A percentile compares a stretch with the other conserved stretches of the same genome.
These are phyloP conservation scores for Pilobolus umbonatus DNA, from an alignment of 192 early-diverging fungal species.

Conservation along the genomic window DNA sequence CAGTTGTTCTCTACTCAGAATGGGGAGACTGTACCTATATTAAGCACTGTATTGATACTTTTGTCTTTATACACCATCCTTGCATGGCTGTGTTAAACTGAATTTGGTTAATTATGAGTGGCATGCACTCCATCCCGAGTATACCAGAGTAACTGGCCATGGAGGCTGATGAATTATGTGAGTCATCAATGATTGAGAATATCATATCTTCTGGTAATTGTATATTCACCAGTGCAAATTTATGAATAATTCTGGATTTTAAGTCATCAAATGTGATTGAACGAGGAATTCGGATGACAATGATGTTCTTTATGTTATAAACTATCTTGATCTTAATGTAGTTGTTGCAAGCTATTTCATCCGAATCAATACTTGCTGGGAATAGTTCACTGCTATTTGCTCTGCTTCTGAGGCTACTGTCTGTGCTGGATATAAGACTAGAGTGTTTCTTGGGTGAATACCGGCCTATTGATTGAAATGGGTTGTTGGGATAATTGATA, in stretches of 20 bases:
- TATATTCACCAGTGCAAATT: neutral
- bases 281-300: neutral
- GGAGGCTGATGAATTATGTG: neutral
- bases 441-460: neutral
- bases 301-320: constrained; percentile 5
- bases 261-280: neutral
- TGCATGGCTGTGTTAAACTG: too few species aligned
- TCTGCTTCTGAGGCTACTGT: too few species aligned
- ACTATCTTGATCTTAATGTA: constrained; percentile 5
- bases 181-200: neutral
- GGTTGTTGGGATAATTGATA: neutral
- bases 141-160: neutral
- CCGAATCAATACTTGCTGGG: neutral
- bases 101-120: neutral
- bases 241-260: neutral
- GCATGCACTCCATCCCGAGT: neutral
- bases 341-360: constrained; percentile 5
- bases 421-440: neutral
- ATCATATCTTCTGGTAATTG: neutral
- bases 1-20: too few species aligned
- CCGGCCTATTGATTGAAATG: neutral
- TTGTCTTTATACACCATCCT: neutral
- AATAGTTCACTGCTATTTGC: too few species aligned
- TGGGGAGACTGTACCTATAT: too few species aligned
- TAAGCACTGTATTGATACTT: neutral